Conservation (phyloP, 1,139 yeast genomes). For the Spathaspora sp. region DNA sequence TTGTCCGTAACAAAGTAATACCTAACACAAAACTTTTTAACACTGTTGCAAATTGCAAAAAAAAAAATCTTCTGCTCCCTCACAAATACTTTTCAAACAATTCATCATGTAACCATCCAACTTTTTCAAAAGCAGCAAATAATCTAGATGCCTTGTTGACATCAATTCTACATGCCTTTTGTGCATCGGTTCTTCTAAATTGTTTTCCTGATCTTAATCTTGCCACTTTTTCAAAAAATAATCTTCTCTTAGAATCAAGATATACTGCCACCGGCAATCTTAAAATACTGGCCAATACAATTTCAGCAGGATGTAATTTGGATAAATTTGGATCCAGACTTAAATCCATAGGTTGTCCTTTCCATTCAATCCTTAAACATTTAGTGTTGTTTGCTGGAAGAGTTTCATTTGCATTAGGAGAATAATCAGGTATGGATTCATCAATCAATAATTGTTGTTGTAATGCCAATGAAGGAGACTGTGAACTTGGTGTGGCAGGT, state of each 20-base stretch:
- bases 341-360: slow-evolving; percentile 95
- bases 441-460: slow-evolving; percentile 53
- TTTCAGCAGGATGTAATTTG: slow-evolving; percentile 88
- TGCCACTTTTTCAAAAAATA: slow-evolving; percentile 84
- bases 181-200: slow-evolving; percentile 96
- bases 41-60: slow-evolving; percentile 3
- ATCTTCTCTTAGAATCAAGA: slow-evolving; percentile 86
- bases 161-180: slow-evolving; percentile 95
- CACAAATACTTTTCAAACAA: slow-evolving; percentile 54
- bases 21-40: background rate
- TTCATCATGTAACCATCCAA: slow-evolving; percentile 89
- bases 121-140: slow-evolving; percentile 90
- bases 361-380: slow-evolving; percentile 91
- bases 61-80: background rate
- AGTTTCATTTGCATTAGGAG: slow-evolving; percentile 59
- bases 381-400: slow-evolving; percentile 66
- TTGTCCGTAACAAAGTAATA: background rate
- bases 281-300: slow-evolving; percentile 81
- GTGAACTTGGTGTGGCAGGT: slow-evolving; percentile 8
- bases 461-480: slow-evolving; percentile 31
- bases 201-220: slow-evolving; percentile 74
- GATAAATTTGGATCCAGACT: slow-evolving; percentile 68
- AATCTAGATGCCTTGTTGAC: slow-evolving; percentile 94
- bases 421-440: slow-evolving; percentile 66
- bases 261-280: slow-evolving; percentile 86